Percentiles rank a stretch among this genome's conserved stretches.
Conservation (phyloP, 2,329 filamentous ascomycete genomes). For the Microdochium trichocladiopsis region DNA sequence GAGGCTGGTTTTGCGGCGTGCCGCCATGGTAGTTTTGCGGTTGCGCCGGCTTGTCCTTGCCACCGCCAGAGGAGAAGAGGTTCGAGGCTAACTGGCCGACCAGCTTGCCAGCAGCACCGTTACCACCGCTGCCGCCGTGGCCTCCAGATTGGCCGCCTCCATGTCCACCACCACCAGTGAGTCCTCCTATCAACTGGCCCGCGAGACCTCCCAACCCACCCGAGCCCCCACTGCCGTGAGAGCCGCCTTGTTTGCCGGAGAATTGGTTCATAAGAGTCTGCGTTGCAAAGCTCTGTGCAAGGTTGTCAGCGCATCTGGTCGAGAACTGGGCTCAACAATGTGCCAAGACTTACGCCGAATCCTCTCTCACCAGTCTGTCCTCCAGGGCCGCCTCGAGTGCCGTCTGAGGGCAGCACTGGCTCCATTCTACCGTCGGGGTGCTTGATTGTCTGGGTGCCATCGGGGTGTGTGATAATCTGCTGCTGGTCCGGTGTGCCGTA, state of each 20-base stretch:
- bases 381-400: constrained; percentile 30
- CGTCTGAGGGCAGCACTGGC: constrained; percentile 44
- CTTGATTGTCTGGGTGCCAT: constrained; percentile 54
- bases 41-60: constrained; percentile 35
- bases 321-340: background rate
- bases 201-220: constrained; percentile 38
- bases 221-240: constrained; percentile 22
- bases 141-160: constrained; percentile 15
- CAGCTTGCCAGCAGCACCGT: constrained; percentile 41
- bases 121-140: constrained; percentile 15
- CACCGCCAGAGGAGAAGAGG: constrained; percentile 36
- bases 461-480: constrained; percentile 54
- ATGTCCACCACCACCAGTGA: constrained; percentile 13
- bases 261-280: constrained; percentile 45
- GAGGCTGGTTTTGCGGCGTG: constrained; percentile 28
- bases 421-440: constrained; percentile 56
- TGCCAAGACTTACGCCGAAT: constrained; percentile 49
- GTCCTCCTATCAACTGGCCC: constrained; percentile 21
- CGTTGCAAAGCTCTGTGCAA: constrained; percentile 48
- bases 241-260: constrained; percentile 28
- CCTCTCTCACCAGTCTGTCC: constrained; percentile 53
- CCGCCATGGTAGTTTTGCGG: constrained; percentile 42
- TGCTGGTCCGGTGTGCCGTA: constrained; percentile 47
- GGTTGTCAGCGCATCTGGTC: constrained; percentile 10
- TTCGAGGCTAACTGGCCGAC: constrained; percentile 50